Conservation (phyloP, 192 early-diverging fungal genomes). For the Linnemannia schmuckeri region DNA sequence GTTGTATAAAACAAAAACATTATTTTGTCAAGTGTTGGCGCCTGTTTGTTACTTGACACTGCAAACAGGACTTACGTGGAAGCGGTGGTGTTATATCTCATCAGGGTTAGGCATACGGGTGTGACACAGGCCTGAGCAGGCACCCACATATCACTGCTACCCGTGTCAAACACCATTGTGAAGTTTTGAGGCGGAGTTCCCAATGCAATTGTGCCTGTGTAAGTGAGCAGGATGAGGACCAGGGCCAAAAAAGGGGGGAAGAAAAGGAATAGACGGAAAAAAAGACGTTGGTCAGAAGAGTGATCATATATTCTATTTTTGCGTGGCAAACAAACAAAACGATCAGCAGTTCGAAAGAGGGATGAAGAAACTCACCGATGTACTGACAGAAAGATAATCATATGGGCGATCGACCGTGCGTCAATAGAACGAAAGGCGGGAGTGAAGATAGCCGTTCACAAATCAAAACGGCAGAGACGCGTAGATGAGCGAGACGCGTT, state of each 20-base stretch:
- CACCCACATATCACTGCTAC: conserved; percentile 54
- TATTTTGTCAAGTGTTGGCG: not conserved
- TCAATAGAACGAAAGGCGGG: not conserved
- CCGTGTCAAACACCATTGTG: conserved; percentile 48
- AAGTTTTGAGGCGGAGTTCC: conserved; percentile 48
- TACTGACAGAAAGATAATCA: not conserved
- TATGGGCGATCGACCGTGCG: not conserved
- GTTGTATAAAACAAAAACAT: not conserved
- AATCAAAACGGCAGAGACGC: not conserved
- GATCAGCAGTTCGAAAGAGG: not conserved
- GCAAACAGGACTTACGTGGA: conserved; percentile 26
- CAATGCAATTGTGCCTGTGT: conserved; percentile 31
- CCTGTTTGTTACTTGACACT: too few relatives aligned
- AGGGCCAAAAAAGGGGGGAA: not conserved
- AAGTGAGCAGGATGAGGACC: not conserved
- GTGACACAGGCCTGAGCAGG: conserved; percentile 30
- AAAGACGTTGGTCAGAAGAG: not conserved
- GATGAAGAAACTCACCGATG: conserved; percentile 4
- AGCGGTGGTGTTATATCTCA: conserved; percentile 26
- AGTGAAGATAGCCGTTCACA: too few relatives aligned
- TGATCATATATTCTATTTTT: not conserved
- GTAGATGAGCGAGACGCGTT: not conserved
- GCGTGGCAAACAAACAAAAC: not conserved
- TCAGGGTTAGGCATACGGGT: conserved; percentile 19
- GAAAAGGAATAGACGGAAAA: not conserved